Evolutionary conservation across 2,329 filamentous ascomycete species (phyloP).

Genomic region (Neurospora sp.): DNA sequence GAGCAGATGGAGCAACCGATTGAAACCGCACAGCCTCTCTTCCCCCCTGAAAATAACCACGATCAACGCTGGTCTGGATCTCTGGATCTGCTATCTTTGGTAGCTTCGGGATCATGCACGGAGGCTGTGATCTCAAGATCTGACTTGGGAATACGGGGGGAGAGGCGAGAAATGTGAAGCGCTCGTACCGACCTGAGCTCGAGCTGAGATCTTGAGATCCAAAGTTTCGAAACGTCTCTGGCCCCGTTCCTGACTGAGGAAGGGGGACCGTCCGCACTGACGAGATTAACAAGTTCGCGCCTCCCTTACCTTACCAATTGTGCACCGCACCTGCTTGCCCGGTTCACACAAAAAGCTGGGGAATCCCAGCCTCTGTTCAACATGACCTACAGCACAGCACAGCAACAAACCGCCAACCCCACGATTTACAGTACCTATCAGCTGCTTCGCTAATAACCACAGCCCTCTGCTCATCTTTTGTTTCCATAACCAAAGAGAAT

Average conservation of each 20-base stretch:
- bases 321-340: too few relatives aligned
- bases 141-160: not conserved
- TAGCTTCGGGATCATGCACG: not conserved
- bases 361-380: not conserved
- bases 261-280: not conserved
- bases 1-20: not conserved
- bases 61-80: not conserved
- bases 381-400: not conserved
- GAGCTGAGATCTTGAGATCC: not conserved
- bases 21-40: not conserved
- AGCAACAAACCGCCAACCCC: not conserved
- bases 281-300: not conserved
- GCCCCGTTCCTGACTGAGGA: not conserved
- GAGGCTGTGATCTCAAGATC: not conserved
- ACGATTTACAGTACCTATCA: not conserved
- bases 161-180: not conserved
- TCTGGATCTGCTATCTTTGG: not conserved
- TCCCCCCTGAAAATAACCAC: not conserved
- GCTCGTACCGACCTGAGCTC: not conserved
- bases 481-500: not conserved
- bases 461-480: not conserved
- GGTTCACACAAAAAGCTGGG: not conserved
- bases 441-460: not conserved
- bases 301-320: too few relatives aligned
- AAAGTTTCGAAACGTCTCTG: not conserved